Evolutionary conservation across 2,329 filamentous ascomycete species (phyloP).

Genomic region (Venturia pyrina): DNA sequence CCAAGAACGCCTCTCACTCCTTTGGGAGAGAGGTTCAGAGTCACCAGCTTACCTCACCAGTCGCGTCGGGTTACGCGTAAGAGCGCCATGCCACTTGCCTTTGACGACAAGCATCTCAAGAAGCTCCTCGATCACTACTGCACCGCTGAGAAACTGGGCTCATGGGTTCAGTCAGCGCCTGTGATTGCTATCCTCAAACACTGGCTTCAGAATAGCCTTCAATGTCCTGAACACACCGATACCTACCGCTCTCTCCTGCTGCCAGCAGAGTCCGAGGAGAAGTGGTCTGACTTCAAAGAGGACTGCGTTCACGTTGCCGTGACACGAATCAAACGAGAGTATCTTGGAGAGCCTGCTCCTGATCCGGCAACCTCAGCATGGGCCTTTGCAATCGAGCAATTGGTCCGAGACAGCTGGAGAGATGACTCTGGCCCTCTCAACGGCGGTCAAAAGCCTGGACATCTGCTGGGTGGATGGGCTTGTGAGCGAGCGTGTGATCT

Average conservation of each 20-base stretch:
- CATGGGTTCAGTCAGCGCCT: neutral
- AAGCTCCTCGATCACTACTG: conserved; percentile 1
- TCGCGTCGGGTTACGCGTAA: neutral
- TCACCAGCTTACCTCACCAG: neutral
- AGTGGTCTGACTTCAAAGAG: conserved; percentile 4
- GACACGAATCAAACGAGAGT: neutral
- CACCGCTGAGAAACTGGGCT: neutral
- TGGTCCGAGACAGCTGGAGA: neutral
- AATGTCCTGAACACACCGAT: neutral
- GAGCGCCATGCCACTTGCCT: neutral
- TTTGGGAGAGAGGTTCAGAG: neutral
- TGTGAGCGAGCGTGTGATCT: conserved; percentile 1
- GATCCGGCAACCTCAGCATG: neutral
- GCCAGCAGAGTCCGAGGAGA: neutral
- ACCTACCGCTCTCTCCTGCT: neutral
- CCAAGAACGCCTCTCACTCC: neutral
- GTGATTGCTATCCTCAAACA: neutral
- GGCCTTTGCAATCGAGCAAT: neutral
- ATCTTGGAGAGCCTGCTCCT: neutral
- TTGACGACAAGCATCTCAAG: conserved; percentile 1
- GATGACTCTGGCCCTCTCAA: conserved; percentile 1
- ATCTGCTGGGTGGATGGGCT: neutral
- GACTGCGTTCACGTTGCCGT: neutral
- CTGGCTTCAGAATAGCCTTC: neutral
- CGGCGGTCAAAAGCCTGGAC: neutral